Conservation (phyloP, 169 alveolate genomes). For the Eimeria mitis region DNA sequence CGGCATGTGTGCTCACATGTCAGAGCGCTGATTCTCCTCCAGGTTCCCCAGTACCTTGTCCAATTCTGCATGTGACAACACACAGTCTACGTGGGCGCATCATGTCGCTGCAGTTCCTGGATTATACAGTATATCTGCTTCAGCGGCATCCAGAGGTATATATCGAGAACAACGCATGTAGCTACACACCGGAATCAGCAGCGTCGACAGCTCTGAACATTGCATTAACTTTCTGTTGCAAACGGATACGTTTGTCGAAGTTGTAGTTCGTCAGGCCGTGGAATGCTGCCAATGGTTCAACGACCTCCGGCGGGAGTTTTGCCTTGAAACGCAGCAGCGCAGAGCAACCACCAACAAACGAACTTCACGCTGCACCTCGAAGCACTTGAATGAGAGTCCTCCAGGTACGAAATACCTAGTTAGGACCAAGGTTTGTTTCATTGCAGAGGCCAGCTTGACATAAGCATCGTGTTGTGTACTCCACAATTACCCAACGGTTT, state of each 20-base stretch:
- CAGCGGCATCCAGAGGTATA: neutral
- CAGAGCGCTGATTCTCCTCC: constrained; percentile 55
- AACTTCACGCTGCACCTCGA: neutral
- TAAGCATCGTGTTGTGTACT: neutral
- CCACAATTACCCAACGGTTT: neutral
- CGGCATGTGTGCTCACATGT: constrained; percentile 21
- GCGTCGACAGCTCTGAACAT: constrained; percentile 32
- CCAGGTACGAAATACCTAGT: neutral
- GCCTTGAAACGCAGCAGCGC: constrained; percentile 75
- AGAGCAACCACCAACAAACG: neutral
- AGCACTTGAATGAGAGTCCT: neutral
- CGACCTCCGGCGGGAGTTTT: constrained; percentile 83
- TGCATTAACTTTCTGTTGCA: constrained; percentile 76
- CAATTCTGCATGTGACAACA: constrained; percentile 39
- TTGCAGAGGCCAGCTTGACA: neutral
- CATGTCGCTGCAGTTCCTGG: neutral
- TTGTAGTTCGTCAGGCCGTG: constrained; percentile 75
- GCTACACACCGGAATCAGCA: constrained; percentile 16
- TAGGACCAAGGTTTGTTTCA: neutral
- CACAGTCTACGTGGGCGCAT: neutral
- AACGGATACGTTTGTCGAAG: constrained; percentile 77
- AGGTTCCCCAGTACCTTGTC: constrained; percentile 20
- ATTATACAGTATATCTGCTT: neutral
- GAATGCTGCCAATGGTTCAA: constrained; percentile 84
- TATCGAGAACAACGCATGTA: neutral